Conservation (phyloP, 345 rosid genomes). For the Populus ilicifolia region DNA sequence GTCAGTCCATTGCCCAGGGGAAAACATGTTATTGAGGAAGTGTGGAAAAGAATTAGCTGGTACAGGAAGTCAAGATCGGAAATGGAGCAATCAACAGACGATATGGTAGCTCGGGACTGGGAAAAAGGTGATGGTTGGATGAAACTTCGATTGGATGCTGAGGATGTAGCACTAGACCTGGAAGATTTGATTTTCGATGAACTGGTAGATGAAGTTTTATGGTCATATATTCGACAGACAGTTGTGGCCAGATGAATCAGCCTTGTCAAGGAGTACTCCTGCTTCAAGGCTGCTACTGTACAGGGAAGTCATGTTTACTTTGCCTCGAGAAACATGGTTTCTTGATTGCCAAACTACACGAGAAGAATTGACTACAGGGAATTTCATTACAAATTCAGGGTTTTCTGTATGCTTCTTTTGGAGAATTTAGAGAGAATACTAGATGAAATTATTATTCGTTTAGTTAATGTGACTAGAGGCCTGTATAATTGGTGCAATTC, state of each 20-base stretch:
- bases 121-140: conserved; percentile 59
- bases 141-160: conserved; percentile 48
- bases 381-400: no score
- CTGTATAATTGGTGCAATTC: no score
- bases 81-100: conserved; percentile 50
- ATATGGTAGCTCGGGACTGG: conserved; percentile 55
- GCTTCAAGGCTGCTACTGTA: neutral
- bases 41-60: conserved; percentile 57
- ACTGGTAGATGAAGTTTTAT: conserved; percentile 45
- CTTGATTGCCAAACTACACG: neutral
- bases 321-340: neutral
- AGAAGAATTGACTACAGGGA: neutral
- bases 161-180: conserved; percentile 61
- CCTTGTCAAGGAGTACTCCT: neutral
- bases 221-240: neutral
- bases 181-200: conserved; percentile 70
- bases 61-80: conserved; percentile 24
- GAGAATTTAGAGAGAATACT: no score
- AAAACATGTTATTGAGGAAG: conserved; percentile 48
- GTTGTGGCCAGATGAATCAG: neutral
- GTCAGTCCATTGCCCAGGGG: conserved; percentile 39
- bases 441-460: no score
- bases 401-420: no score
- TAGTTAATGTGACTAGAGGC: no score
- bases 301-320: neutral